phyloP scores from a whole-genome alignment of 2,329 filamentous ascomycete genomes.

The Capronia epimyces region DNA sequence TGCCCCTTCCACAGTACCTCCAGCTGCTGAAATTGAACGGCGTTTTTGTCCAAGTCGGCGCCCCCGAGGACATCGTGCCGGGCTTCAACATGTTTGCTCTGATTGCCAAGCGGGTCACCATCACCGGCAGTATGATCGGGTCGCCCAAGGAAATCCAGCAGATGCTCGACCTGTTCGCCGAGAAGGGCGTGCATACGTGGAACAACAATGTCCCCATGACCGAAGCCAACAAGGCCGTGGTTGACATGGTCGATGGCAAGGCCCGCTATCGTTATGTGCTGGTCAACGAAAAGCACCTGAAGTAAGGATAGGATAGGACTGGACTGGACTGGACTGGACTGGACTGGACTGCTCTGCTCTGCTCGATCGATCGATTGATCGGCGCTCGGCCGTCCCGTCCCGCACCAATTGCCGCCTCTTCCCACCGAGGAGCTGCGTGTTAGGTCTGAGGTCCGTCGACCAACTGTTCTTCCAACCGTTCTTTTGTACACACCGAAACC shows the following conservation, averaged over 20 bases:
- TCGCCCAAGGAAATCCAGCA: constrained; percentile 41
- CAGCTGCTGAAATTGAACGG: constrained; percentile 55
- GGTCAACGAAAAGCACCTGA: constrained; percentile 33
- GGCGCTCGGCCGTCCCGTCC: too few species aligned
- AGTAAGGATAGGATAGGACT: neutral
- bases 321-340: too few species aligned
- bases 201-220: constrained; percentile 41
- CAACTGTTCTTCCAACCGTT: too few species aligned
- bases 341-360: too few species aligned
- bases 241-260: constrained; percentile 43
- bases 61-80: constrained; percentile 56
- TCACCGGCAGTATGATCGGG: constrained; percentile 48
- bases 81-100: constrained; percentile 55
- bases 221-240: constrained; percentile 41
- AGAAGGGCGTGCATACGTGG: constrained; percentile 43
- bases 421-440: too few species aligned
- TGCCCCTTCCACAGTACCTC: constrained; percentile 61
- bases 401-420: too few species aligned
- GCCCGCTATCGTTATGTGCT: constrained; percentile 46
- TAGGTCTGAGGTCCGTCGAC: too few species aligned
- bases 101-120: constrained; percentile 52
- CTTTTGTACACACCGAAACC: too few species aligned
- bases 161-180: constrained; percentile 43
- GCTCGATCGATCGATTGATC: too few species aligned
- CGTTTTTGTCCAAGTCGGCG: constrained; percentile 62